Conservation (phyloP, 2,329 filamentous ascomycete species). For the Herpotrichia juniperi region DNA sequence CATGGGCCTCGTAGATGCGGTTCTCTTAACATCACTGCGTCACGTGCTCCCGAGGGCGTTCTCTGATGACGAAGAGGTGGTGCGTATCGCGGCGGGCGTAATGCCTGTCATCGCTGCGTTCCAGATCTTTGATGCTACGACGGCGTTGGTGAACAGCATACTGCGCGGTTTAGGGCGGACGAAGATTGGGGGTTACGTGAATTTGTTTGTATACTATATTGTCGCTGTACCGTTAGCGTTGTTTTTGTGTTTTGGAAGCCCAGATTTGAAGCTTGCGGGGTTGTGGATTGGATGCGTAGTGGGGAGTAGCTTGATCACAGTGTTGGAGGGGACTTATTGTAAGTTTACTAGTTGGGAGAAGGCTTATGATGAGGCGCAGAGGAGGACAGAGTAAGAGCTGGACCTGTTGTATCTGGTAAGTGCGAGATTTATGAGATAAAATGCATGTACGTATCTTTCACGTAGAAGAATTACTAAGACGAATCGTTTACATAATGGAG, state of each 20-base stretch:
- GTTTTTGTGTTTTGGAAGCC: constrained; percentile 42
- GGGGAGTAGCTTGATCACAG: constrained; percentile 39
- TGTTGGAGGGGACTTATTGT: constrained; percentile 39
- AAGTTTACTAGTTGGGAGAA: constrained; percentile 37
- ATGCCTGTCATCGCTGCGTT: constrained; percentile 46
- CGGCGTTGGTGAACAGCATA: constrained; percentile 45
- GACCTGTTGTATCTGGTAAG: neutral
- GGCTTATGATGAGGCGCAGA: constrained; percentile 37
- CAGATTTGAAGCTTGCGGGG: constrained; percentile 41
- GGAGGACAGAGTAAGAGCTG: constrained; percentile 27
- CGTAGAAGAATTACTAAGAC: no score
- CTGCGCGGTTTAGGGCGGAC: constrained; percentile 46
- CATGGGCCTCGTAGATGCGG: constrained; percentile 43
- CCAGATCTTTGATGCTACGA: constrained; percentile 46
- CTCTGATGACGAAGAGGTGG: constrained; percentile 43
- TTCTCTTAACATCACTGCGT: constrained; percentile 34
- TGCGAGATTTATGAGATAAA: neutral
- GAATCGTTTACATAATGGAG: no score
- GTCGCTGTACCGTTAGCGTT: constrained; percentile 46
- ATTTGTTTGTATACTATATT: constrained; percentile 46
- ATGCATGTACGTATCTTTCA: no score
- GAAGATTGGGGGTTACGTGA: constrained; percentile 46
- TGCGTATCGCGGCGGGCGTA: constrained; percentile 37
- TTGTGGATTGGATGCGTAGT: constrained; percentile 46
- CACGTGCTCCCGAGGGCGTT: constrained; percentile 42